Base-by-base conservation (phyloP, 208 protist genomes). In the Trypanosoma congolense region DNA sequence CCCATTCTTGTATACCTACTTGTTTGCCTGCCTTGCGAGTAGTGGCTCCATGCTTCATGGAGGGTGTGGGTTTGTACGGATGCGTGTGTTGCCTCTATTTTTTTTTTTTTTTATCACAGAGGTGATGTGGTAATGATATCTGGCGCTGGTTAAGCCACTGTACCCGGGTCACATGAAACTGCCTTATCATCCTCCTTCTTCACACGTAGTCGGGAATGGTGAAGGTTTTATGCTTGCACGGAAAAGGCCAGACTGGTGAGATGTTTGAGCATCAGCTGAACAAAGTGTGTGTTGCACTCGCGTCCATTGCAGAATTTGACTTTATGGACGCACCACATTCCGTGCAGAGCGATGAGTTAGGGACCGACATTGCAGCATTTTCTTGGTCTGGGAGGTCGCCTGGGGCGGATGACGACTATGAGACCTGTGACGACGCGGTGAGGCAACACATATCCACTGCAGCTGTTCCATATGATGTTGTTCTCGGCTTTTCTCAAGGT, bases 401-500 rank as follows among this genome's bases (percentile, higher is more conserved):
- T 33, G 2, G 52, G 29, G 48, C 26, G 24, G 24, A 51, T 31
- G 49, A 65, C n/a, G 40, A 70, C 53, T 93, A 91, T 43, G 65
- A 47, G 26, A 61, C 25, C 10, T 72, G 70, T 1, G 87, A 93
- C 58, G 60, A 53, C 8, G n/a, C 75, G 28, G 59, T 92, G 24
- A 46, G 57, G 25, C 14, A 31, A 25, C 56, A 53, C 22, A 76
- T 90, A 65, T 36, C 42, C 12, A 40, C 56, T 12, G 48, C 30
- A 0, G 49, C 26, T 10, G 21, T 3, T 2, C 60, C 64, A 14
- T 73, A 72, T 30, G 77, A 84, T 47, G 45, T 90, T 19, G 55
- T 95, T 38, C 61, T 95, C 9, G 83, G 87, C 28, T 95, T 95
- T 65, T 95, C 87, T 1, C 87, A 95, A 56, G 87, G 87, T 1